Base-by-base conservation (phyloP, 2,329 filamentous ascomycete genomes). In the Pezicula rhizophila region DNA sequence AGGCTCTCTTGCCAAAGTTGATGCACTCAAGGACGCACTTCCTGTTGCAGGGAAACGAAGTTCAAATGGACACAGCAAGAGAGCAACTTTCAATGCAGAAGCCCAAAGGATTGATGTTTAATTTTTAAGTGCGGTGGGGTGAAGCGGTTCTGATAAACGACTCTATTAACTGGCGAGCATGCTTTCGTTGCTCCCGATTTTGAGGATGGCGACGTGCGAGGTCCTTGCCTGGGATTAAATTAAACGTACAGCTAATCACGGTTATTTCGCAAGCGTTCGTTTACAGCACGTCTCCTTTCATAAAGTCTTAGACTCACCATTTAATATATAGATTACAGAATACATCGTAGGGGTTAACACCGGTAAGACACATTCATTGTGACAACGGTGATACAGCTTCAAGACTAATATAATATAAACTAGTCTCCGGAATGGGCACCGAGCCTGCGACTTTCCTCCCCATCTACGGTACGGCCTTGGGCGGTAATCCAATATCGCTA, bases 401-500 rank as follows among this genome's bases (percentile, higher is more conserved):
- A 23, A 23, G 23, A 23, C 23, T 23, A 7, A 23, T 23, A 23
- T 31, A 31, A 31, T 7, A 31, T 11, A 12, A 10, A 31, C 28
- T 31, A 52, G 70, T 71, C 4, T 70, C 62, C 44, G 67, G 66
- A 15, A 73, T 72, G 69, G 66, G 65, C n/a, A 42, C 67, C 17
- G 68, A 68, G 39, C 51, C 70, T 8, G 61, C 58, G 5, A 63
- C 62, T 5, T 49, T 69, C 17, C 64, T 70, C 12, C 66, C 64
- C 31, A 53, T 68, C 6, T 68, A 70, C 64, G 68, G 68, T 26
- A 69, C 68, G 11, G 65, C 72, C 35, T 69, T 65, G 62, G 67
- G 64, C 23, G 71, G 71, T 3, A 67, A 73, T 43, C 68, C 67
- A 17, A 50, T 75, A 2, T 72, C 72, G 0, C 47, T 73, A 3